Conservation (phyloP, 345 rosid genomes). For the Eucalyptus fibrosa region DNA sequence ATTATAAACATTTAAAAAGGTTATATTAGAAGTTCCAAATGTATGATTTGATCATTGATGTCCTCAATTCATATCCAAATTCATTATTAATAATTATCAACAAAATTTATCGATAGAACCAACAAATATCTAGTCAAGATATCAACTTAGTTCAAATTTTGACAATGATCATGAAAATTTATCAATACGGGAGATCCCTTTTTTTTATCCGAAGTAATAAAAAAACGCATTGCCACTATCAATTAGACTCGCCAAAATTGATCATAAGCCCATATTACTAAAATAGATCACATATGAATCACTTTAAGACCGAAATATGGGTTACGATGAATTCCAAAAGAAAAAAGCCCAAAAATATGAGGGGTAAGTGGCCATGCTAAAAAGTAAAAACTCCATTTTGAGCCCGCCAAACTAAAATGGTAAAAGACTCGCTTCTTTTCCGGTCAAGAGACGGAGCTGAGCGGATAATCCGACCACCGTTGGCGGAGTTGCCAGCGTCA, state of each 20-base stretch:
- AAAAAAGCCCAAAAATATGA: neutral
- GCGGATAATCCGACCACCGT: neutral
- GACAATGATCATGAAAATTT: neutral
- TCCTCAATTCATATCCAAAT: neutral
- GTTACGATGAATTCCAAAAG: neutral
- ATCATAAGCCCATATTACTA: neutral
- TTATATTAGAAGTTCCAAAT: neutral
- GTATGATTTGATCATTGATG: neutral
- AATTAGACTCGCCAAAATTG: neutral
- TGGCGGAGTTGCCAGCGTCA: neutral
- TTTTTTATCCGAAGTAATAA: neutral
- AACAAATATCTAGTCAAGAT: neutral
- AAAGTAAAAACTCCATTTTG: too few species aligned
- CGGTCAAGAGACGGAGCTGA: neutral
- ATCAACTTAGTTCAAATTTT: neutral
- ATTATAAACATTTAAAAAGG: neutral
- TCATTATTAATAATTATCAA: neutral
- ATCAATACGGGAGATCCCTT: neutral
- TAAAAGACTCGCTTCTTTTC: neutral
- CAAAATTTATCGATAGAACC: neutral
- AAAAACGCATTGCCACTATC: neutral
- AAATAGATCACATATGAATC: too few species aligned
- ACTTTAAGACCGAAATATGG: neutral
- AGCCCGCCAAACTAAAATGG: neutral
- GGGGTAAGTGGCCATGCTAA: too few species aligned